Evolutionary conservation across 352 stramenopile genomes (phyloP).

Genomic region (Peronospora belbahrii): DNA sequence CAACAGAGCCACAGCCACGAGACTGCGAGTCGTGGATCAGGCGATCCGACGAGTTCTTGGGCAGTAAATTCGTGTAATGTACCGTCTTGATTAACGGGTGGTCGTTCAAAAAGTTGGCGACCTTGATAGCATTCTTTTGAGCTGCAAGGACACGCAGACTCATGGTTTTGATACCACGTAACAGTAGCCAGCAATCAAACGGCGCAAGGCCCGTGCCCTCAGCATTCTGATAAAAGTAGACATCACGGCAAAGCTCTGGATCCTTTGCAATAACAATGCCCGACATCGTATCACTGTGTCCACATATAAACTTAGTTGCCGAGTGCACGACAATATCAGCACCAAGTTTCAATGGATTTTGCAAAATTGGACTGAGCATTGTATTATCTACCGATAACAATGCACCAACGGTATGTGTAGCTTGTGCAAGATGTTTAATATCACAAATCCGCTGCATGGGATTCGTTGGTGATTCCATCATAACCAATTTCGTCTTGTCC

Average conservation of each 20-base stretch:
- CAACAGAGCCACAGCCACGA: conserved; percentile 77
- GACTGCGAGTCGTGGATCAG: conserved; percentile 85
- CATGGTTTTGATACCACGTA: conserved; percentile 89
- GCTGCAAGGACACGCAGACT: conserved; percentile 71
- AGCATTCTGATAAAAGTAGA: conserved; percentile 90
- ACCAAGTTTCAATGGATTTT: conserved; percentile 90
- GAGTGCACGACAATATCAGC: conserved; percentile 96
- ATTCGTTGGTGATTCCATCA: conserved; percentile 96
- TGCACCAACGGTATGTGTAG: conserved; percentile 73
- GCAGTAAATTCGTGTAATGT: conserved; percentile 88
- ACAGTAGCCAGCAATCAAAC: conserved; percentile 87
- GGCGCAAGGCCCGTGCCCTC: conserved; percentile 83
- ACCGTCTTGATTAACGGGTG: conserved; percentile 82
- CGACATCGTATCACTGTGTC: conserved; percentile 95
- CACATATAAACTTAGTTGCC: conserved; percentile 96
- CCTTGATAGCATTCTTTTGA: conserved; percentile 84
- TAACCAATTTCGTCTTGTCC: conserved; percentile 89
- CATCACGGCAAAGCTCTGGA: conserved; percentile 60
- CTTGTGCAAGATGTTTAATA: conserved; percentile 75
- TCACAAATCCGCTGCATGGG: conserved; percentile 93
- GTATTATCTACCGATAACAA: conserved; percentile 94
- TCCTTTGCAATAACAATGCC: conserved; percentile 88
- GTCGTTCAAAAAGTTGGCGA: conserved; percentile 86
- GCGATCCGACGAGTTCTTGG: conserved; percentile 47
- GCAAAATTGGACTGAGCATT: conserved; percentile 93